These are phyloP conservation scores for Penicillium maclennaniae DNA, from an alignment of 495 filamentous ascomycete species.

Conservation along the genomic window DNA sequence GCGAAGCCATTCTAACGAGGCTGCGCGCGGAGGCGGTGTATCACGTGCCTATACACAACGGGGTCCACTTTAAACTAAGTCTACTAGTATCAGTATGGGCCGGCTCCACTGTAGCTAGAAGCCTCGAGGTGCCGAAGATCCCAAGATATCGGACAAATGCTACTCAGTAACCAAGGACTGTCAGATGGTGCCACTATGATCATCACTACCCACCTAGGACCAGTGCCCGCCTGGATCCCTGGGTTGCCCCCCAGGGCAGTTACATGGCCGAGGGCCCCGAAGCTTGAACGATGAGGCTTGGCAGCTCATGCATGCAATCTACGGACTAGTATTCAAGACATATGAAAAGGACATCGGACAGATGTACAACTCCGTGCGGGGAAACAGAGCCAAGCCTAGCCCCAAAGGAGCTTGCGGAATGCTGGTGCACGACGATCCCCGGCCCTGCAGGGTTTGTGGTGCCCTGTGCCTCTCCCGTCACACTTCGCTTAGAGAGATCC, in stretches of 20 bases:
- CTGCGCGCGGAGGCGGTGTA: not conserved
- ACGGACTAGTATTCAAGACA: not conserved
- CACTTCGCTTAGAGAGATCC: conserved; percentile 14
- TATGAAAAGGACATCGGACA: not conserved
- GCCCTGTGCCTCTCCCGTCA: conserved; percentile 11
- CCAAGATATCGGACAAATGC: not conserved
- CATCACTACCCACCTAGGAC: not conserved
- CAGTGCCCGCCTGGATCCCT: not conserved
- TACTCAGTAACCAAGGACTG: not conserved
- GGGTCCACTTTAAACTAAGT: not conserved
- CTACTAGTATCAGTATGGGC: not conserved
- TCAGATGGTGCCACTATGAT: conserved; percentile 1
- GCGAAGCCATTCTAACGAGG: not conserved
- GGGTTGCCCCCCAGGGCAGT: not conserved
- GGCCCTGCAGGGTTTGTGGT: conserved; percentile 3
- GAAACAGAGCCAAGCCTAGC: conserved; percentile 9
- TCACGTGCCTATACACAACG: not conserved
- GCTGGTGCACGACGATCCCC: conserved; percentile 13
- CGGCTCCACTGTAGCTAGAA: not conserved
- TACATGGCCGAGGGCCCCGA: not conserved
- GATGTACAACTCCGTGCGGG: conserved; percentile 14
- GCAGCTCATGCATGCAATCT: not conserved
- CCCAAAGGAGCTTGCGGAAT: conserved; percentile 13
- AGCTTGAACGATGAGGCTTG: not conserved
- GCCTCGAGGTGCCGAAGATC: not conserved